These are phyloP conservation scores for Amphichorda felina DNA, from an alignment of 2,329 filamentous ascomycete species.

Conservation along the genomic window DNA sequence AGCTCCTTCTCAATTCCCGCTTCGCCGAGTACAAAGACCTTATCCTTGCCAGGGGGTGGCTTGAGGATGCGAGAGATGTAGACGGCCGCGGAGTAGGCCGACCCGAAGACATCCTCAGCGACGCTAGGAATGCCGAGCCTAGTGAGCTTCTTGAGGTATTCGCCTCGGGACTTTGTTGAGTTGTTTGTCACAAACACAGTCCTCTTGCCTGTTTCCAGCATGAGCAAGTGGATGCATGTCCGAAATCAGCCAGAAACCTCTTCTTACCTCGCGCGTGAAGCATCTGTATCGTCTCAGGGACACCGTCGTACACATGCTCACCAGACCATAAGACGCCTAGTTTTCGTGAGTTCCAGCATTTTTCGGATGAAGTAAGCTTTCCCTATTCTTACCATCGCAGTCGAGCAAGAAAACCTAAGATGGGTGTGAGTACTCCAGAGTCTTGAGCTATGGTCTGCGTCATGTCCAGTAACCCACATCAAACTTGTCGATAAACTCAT, in stretches of 20 bases:
- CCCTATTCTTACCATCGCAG: slow-evolving; percentile 66
- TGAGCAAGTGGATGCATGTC: not conserved
- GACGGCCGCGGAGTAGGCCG: slow-evolving; percentile 86
- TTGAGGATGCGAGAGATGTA: slow-evolving; percentile 91
- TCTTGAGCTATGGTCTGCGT: not conserved
- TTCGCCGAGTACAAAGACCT: slow-evolving; percentile 91
- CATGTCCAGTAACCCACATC: slow-evolving; percentile 54
- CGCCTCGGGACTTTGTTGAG: slow-evolving; percentile 85
- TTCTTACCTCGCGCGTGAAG: slow-evolving; percentile 63
- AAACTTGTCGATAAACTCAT: slow-evolving; percentile 78
- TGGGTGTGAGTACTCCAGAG: not conserved
- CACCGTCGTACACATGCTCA: slow-evolving; percentile 75
- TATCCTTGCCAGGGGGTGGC: slow-evolving; percentile 67
- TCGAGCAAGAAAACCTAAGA: slow-evolving; percentile 81
- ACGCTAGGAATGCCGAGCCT: slow-evolving; percentile 64
- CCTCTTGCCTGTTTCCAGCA: slow-evolving; percentile 56
- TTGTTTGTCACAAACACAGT: slow-evolving; percentile 98
- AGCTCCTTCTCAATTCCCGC: slow-evolving; percentile 85
- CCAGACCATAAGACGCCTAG: slow-evolving; percentile 93
- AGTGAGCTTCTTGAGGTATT: slow-evolving; percentile 88
- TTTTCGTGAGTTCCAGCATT: not conserved
- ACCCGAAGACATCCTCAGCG: slow-evolving; percentile 89
- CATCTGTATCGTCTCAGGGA: slow-evolving; percentile 75
- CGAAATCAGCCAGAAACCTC: not conserved
- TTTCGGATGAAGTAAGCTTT: no score